phyloP scores from a whole-genome alignment of 2,329 filamentous ascomycete genomes.

The Calcarisporium arbuscula region DNA sequence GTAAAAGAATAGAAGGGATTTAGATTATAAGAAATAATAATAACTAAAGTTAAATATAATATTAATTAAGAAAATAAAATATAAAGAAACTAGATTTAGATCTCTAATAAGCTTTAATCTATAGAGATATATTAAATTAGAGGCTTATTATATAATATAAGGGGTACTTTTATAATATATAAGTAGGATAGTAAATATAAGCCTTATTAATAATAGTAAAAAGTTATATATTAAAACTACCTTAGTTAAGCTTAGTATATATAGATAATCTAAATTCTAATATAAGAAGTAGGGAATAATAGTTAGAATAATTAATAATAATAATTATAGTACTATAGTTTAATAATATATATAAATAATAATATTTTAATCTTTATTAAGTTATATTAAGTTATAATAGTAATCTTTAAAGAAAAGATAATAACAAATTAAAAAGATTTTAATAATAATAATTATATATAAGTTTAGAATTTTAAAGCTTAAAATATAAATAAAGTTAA shows the following conservation, averaged over 20 bases:
- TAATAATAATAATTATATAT: too few relatives aligned
- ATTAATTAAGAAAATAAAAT: not conserved
- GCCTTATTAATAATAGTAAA: not conserved
- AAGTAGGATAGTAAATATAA: not conserved
- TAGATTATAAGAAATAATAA: not conserved
- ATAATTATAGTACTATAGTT: slow-evolving; percentile 2
- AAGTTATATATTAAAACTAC: not conserved
- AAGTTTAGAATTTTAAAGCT: too few relatives aligned
- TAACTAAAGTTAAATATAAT: not conserved
- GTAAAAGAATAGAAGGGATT: not conserved
- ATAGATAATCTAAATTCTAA: not conserved
- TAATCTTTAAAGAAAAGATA: not conserved
- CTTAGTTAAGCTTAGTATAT: not conserved
- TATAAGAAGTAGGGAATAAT: not conserved
- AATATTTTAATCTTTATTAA: not conserved
- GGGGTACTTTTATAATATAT: not conserved
- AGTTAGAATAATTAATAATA: not conserved
- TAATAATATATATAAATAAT: not conserved
- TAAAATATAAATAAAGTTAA: too few relatives aligned
- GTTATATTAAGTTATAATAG: not conserved
- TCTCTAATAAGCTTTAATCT: not conserved
- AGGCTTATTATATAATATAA: not conserved
- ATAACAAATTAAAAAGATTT: not conserved
- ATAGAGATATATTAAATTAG: not conserved
- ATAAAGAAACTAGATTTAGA: not conserved